These are phyloP conservation scores for Gonium pectorale DNA, from an alignment of 139 green algal species.

Conservation along the genomic window DNA sequence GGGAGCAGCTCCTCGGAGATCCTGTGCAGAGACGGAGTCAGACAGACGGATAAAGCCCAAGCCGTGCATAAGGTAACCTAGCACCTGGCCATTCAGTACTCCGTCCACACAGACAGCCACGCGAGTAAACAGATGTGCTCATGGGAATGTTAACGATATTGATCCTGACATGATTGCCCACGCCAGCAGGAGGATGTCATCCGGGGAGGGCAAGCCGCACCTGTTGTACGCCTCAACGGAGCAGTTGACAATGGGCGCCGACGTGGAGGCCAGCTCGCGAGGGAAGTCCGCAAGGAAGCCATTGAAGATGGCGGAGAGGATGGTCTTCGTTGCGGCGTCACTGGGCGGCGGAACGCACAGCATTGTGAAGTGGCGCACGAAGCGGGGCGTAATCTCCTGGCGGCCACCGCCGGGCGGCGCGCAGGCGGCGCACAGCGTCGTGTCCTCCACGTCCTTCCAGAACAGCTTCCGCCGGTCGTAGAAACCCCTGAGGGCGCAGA, in stretches of 20 bases:
- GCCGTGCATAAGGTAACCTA: no score
- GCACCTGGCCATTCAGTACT: no score
- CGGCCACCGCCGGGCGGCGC: conserved; percentile 81
- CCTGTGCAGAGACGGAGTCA: no score
- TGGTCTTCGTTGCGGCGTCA: conserved; percentile 77
- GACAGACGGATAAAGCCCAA: no score
- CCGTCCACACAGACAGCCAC: no score
- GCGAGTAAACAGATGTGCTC: no score
- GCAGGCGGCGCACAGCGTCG: conserved; percentile 76
- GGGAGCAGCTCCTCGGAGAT: conserved; percentile 80
- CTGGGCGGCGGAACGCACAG: conserved; percentile 79
- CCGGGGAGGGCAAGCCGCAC: no score
- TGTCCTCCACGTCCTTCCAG: conserved; percentile 92
- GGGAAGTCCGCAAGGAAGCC: conserved; percentile 83
- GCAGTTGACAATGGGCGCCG: conserved; percentile 71
- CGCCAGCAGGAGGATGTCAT: no score
- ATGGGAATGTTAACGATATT: no score
- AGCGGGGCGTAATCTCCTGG: conserved; percentile 80
- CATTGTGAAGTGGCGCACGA: conserved; percentile 89
- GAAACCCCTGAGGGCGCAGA: conserved; percentile 80
- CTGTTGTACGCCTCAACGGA: conserved; percentile 80
- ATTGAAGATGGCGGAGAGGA: conserved; percentile 81
- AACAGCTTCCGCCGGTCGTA: conserved; percentile 91
- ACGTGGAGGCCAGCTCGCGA: conserved; percentile 61
- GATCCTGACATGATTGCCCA: no score